Evolutionary conservation across 208 protist species (phyloP).

Genomic region (Herpetomonas tarakana): DNA sequence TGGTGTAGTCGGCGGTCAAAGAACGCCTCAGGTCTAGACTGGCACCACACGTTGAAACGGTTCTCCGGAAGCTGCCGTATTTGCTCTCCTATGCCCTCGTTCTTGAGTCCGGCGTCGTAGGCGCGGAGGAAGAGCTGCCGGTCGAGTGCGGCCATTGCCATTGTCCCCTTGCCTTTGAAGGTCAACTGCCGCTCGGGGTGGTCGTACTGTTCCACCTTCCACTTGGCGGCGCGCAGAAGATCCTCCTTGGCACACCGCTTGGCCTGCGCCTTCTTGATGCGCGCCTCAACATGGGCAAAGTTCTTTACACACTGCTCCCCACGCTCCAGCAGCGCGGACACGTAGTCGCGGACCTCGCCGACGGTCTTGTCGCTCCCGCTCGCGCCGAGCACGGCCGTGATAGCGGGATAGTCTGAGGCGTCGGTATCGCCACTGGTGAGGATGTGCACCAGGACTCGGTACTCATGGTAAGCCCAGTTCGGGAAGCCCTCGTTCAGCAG

Average conservation of each 20-base stretch:
- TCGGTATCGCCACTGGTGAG: slow-evolving; percentile 54
- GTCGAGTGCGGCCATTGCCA: slow-evolving; percentile 33
- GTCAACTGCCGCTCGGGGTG: slow-evolving; percentile 58
- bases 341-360: slow-evolving; percentile 81
- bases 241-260: slow-evolving; percentile 41
- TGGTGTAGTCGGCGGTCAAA: slow-evolving; percentile 51
- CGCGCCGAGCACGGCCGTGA: slow-evolving; percentile 28
- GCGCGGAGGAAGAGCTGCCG: slow-evolving; percentile 68
- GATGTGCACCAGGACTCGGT: slow-evolving; percentile 39
- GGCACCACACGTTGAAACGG: slow-evolving; percentile 81
- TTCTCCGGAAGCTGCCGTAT: slow-evolving; percentile 63
- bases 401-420: slow-evolving; percentile 56
- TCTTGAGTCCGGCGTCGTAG: slow-evolving; percentile 65
- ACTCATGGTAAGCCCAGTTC: slow-evolving; percentile 67
- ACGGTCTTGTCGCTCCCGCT: slow-evolving; percentile 43
- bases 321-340: slow-evolving; percentile 69
- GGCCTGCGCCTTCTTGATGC: slow-evolving; percentile 45
- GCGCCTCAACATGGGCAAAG: slow-evolving; percentile 51
- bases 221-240: slow-evolving; percentile 57
- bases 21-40: slow-evolving; percentile 54
- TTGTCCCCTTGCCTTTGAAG: slow-evolving; percentile 33
- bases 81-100: slow-evolving; percentile 30
- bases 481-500: slow-evolving; percentile 76
- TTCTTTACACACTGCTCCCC: slow-evolving; percentile 70
- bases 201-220: slow-evolving; percentile 81